Evolutionary conservation across 805 yeast genomes (phyloP).

Genomic region (Nakazawaea wickerhamii): DNA sequence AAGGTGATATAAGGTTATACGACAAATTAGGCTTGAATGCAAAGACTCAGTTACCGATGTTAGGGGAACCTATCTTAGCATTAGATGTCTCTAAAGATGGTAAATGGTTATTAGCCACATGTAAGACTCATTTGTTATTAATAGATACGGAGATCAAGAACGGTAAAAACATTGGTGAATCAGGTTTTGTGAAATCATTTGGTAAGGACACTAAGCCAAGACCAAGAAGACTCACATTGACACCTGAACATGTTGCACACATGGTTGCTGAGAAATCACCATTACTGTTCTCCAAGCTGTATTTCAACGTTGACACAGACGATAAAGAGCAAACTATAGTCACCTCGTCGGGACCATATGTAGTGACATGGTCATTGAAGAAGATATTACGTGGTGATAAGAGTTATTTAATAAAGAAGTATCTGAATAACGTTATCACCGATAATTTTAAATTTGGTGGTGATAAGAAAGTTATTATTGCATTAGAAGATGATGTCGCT

Average conservation of each 20-base stretch:
- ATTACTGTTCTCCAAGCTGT: constrained; percentile 63
- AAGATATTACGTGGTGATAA: constrained; percentile 46
- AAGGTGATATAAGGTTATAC: constrained; percentile 73
- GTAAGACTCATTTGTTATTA: constrained; percentile 63
- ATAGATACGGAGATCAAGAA: constrained; percentile 60
- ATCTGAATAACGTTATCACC: constrained; percentile 57
- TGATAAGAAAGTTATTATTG: constrained; percentile 63
- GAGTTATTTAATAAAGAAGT: constrained; percentile 61
- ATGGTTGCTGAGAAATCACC: constrained; percentile 47
- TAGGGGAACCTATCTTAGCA: constrained; percentile 70
- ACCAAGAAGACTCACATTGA: constrained; percentile 60
- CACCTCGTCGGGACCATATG: constrained; percentile 77
- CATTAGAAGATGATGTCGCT: constrained; percentile 71
- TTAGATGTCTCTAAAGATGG: constrained; percentile 76
- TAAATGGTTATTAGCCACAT: constrained; percentile 75
- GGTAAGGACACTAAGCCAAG: constrained; percentile 60
- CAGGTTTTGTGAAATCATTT: constrained; percentile 64
- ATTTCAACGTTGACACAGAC: constrained; percentile 67
- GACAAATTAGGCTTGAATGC: constrained; percentile 72
- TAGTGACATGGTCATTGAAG: constrained; percentile 72
- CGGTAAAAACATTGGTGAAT: constrained; percentile 52
- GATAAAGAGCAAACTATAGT: constrained; percentile 66
- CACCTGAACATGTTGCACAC: constrained; percentile 67
- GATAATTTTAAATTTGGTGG: constrained; percentile 77
- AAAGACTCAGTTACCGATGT: constrained; percentile 72